Evolutionary conservation across 805 yeast genomes (phyloP).

Genomic region (Kodamaea neixiangensis): DNA sequence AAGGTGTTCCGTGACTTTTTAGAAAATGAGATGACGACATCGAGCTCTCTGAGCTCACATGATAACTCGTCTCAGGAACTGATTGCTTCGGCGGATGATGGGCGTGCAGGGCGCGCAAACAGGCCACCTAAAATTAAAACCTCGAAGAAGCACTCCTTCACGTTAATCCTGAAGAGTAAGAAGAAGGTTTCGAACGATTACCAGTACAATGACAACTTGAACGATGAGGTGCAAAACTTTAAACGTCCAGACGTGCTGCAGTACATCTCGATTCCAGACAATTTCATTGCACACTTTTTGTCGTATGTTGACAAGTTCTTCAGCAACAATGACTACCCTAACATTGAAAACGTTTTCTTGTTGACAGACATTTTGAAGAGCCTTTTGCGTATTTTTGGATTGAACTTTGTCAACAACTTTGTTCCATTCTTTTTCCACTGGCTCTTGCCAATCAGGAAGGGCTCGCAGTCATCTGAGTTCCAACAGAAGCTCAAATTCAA

Average conservation of each 20-base stretch:
- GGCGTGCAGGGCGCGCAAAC: slow-evolving; percentile 3
- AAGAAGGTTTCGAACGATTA: slow-evolving; percentile 14
- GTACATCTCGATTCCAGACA: slow-evolving; percentile 43
- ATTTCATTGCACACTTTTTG: slow-evolving; percentile 42
- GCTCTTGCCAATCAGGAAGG: slow-evolving; percentile 26
- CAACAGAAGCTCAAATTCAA: slow-evolving; percentile 18
- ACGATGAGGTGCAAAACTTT: slow-evolving; percentile 17
- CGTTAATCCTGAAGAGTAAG: slow-evolving; percentile 4
- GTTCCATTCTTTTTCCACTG: slow-evolving; percentile 49
- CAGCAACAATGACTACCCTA: slow-evolving; percentile 22
- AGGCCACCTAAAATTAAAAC: slow-evolving; percentile 11
- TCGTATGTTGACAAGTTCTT: slow-evolving; percentile 36
- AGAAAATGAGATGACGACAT: slow-evolving; percentile 26
- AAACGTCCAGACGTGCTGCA: slow-evolving; percentile 44
- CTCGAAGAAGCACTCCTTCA: slow-evolving; percentile 8
- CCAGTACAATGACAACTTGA: slow-evolving; percentile 18
- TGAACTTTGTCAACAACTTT: slow-evolving; percentile 48
- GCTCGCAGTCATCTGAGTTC: slow-evolving; percentile 5
- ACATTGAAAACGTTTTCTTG: slow-evolving; percentile 24
- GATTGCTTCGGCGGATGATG: not conserved
- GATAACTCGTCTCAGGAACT: slow-evolving; percentile 3
- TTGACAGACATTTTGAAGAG: slow-evolving; percentile 25
- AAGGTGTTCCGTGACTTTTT: slow-evolving; percentile 38
- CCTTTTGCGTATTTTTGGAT: slow-evolving; percentile 38
- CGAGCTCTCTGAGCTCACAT: not conserved